Percentiles rank a stretch among this genome's conserved stretches.
phyloP scores from a whole-genome alignment of 1,284 basidiomycete genomes.

The Pseudozyma sp. region DNA sequence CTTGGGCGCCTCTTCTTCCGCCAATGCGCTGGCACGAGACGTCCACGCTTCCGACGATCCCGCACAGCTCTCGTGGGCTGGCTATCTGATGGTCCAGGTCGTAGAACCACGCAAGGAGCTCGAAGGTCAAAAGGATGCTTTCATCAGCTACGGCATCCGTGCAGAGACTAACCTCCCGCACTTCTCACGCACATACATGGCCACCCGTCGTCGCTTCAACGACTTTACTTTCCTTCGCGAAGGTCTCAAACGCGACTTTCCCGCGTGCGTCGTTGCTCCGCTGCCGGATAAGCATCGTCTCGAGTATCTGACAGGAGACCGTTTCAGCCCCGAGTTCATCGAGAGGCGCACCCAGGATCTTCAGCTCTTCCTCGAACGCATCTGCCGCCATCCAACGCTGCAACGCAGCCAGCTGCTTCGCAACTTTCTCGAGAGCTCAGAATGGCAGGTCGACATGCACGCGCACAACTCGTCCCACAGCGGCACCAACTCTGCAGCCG shows the following conservation, averaged over 20 bases:
- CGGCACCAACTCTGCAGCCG: constrained; percentile 13
- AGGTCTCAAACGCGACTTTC: constrained; percentile 89
- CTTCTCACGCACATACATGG: constrained; percentile 75
- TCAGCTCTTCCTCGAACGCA: constrained; percentile 88
- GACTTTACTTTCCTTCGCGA: constrained; percentile 96
- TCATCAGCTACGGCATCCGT: constrained; percentile 91
- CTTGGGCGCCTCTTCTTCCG: constrained; percentile 13
- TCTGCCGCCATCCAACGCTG: constrained; percentile 92
- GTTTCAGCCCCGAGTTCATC: constrained; percentile 96
- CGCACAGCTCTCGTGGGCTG: constrained; percentile 53
- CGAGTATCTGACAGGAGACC: constrained; percentile 90
- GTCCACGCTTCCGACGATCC: constrained; percentile 25
- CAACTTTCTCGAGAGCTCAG: constrained; percentile 92
- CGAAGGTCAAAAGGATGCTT: constrained; percentile 88
- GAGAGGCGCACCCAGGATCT: constrained; percentile 89
- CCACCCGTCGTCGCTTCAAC: constrained; percentile 87
- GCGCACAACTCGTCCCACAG: constrained; percentile 54
- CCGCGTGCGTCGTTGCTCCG: constrained; percentile 94
- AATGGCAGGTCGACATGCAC: constrained; percentile 78
- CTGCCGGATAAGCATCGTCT: constrained; percentile 97
- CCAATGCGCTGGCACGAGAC: constrained; percentile 23
- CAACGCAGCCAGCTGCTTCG: constrained; percentile 88
- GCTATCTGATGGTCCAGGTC: constrained; percentile 75
- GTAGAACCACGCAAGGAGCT: constrained; percentile 94
- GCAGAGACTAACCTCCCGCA: constrained; percentile 86